These are phyloP conservation scores for Taphrina confusa DNA, from an alignment of 1,139 yeast species.

Conservation along the genomic window DNA sequence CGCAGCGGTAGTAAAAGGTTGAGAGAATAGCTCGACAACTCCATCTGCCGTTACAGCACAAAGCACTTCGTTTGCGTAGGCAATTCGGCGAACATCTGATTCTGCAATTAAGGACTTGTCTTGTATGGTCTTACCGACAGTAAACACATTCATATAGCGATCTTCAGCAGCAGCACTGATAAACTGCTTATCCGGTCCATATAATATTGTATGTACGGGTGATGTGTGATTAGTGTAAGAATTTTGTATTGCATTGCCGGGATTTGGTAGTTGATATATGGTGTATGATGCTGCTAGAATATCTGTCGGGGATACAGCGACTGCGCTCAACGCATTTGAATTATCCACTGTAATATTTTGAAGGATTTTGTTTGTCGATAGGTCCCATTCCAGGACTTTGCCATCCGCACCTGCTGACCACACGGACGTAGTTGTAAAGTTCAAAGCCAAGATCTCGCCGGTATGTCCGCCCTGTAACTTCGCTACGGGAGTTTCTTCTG, in stretches of 20 bases:
- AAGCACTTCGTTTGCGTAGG: slow-evolving; percentile 51
- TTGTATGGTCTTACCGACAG: slow-evolving; percentile 46
- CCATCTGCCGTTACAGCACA: slow-evolving; percentile 68
- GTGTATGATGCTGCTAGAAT: slow-evolving; percentile 37
- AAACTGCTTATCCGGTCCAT: slow-evolving; percentile 45
- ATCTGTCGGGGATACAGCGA: slow-evolving; percentile 53
- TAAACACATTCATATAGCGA: slow-evolving; percentile 73
- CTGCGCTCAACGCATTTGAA: slow-evolving; percentile 40
- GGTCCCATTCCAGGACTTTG: slow-evolving; percentile 64
- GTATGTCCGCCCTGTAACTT: slow-evolving; percentile 58
- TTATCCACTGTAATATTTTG: slow-evolving; percentile 38
- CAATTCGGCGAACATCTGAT: slow-evolving; percentile 57
- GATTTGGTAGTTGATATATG: slow-evolving; percentile 48
- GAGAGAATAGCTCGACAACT: slow-evolving; percentile 61
- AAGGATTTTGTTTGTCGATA: slow-evolving; percentile 41
- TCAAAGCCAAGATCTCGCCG: slow-evolving; percentile 51
- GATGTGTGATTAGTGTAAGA: slow-evolving; percentile 74
- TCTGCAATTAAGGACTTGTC: slow-evolving; percentile 65
- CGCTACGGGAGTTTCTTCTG: slow-evolving; percentile 57
- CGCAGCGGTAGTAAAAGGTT: slow-evolving; percentile 50
- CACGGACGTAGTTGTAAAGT: slow-evolving; percentile 55
- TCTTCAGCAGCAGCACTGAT: slow-evolving; percentile 74
- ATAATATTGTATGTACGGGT: slow-evolving; percentile 55
- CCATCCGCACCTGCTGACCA: slow-evolving; percentile 72
- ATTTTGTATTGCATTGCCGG: slow-evolving; percentile 47